Conservation (phyloP, 306 rosid species). For the Pyrus bretschneideri region DNA sequence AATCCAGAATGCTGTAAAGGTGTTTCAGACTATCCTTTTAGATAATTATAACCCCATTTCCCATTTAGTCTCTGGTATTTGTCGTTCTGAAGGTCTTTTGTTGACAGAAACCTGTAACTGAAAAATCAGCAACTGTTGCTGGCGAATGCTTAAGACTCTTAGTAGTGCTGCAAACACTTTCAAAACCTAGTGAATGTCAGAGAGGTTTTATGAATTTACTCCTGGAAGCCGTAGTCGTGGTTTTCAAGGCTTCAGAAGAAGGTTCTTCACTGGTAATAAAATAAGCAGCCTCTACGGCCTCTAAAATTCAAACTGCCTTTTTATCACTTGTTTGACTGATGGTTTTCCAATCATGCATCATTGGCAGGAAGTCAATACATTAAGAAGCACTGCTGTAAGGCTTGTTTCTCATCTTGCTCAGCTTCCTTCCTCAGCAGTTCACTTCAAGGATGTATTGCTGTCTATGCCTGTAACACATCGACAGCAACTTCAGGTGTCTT, state of each 20-base stretch:
- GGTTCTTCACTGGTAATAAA: slow-evolving; percentile 52
- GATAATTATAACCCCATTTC: background rate
- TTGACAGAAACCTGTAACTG: slow-evolving; percentile 63
- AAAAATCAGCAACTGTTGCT: slow-evolving; percentile 57
- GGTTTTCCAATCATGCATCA: slow-evolving; percentile 21
- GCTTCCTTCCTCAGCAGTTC: slow-evolving; percentile 75
- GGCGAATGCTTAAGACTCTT: slow-evolving; percentile 77
- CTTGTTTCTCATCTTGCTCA: slow-evolving; percentile 94
- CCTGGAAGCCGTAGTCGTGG: slow-evolving; percentile 63
- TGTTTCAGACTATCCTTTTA: slow-evolving; percentile 16
- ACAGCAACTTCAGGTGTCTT: slow-evolving; percentile 80
- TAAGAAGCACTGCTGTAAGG: slow-evolving; percentile 61
- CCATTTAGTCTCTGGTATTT: slow-evolving; percentile 4
- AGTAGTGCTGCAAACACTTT: slow-evolving; percentile 62
- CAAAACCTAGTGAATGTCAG: slow-evolving; percentile 57
- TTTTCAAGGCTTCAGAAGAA: slow-evolving; percentile 59
- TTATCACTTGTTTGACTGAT: slow-evolving; percentile 1
- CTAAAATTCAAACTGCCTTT: background rate
- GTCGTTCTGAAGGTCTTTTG: slow-evolving; percentile 26
- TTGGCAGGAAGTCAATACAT: slow-evolving; percentile 63
- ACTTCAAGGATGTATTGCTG: slow-evolving; percentile 76
- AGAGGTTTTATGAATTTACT: slow-evolving; percentile 60
- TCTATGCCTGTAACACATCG: slow-evolving; percentile 86
- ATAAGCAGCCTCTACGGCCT: slow-evolving; percentile 21
- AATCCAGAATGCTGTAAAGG: slow-evolving; percentile 61